Percentiles rank a stretch among this genome's conserved stretches.
Conservation (phyloP, 768 basidiomycete species). For the Leccinellum luteum region DNA sequence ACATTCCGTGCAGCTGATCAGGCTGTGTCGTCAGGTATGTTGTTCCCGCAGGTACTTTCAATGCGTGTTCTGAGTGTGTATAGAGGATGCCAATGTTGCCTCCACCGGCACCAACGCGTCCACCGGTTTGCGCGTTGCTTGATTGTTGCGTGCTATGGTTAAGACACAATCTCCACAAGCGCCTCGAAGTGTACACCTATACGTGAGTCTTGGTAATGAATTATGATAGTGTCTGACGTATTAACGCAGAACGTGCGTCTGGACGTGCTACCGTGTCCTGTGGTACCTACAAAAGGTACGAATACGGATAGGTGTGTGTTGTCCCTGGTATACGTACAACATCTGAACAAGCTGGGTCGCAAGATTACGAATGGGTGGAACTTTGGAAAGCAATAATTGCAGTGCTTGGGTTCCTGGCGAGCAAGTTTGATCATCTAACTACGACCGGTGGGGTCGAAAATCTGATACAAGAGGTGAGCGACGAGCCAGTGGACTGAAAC, state of each 20-base stretch:
- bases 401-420: conserved; percentile 53
- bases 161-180: conserved; percentile 66
- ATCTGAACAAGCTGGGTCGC: background rate
- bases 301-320: conserved; percentile 50
- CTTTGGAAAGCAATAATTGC: conserved; percentile 58
- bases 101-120: conserved; percentile 34
- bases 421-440: conserved; percentile 50
- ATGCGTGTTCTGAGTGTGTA: background rate
- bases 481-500: background rate
- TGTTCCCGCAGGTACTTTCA: background rate
- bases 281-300: conserved; percentile 56
- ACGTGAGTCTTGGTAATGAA: conserved; percentile 37
- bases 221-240: background rate
- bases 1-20: conserved; percentile 40
- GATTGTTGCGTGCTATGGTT: conserved; percentile 71
- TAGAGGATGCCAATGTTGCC: conserved; percentile 56
- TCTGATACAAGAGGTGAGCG: conserved; percentile 52
- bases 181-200: conserved; percentile 55
- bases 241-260: conserved; percentile 49
- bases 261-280: conserved; percentile 51
- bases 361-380: conserved; percentile 67
- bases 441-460: conserved; percentile 53
- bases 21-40: conserved; percentile 63
- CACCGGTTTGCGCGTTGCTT: conserved; percentile 56
- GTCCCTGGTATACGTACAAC: background rate